phyloP scores from a whole-genome alignment of 306 rosid genomes.

The Cercis canadensis region DNA sequence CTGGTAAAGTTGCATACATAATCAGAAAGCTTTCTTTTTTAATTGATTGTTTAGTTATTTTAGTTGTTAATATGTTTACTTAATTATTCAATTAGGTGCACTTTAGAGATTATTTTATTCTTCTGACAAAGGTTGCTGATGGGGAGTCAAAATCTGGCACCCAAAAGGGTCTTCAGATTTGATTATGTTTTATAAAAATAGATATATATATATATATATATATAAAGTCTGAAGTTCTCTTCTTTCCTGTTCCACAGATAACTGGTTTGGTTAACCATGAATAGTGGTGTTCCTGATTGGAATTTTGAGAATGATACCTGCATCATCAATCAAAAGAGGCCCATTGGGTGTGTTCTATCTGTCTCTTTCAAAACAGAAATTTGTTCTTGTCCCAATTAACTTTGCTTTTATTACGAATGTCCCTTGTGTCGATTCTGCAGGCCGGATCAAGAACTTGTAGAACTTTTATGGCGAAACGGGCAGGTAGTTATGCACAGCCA shows the following conservation, averaged over 20 bases:
- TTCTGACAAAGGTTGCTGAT: conserved; percentile 10
- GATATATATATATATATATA: no score
- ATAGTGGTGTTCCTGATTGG: conserved; percentile 60
- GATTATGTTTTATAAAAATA: no score
- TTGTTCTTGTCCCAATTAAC: conserved; percentile 28
- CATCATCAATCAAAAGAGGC: conserved; percentile 59
- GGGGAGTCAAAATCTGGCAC: conserved; percentile 22
- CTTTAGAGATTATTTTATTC: conserved; percentile 33
- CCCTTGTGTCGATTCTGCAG: conserved; percentile 53
- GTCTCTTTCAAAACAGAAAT: conserved; percentile 27
- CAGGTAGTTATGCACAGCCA: conserved; percentile 81
- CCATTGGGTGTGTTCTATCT: conserved; percentile 63
- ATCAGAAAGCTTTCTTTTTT: conserved; percentile 25
- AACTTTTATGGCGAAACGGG: conserved; percentile 86
- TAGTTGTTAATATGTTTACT: conserved; percentile 24
- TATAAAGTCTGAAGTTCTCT: conserved; percentile 31
- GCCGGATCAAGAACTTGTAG: conserved; percentile 71
- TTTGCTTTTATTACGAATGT: conserved; percentile 27
- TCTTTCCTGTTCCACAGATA: conserved; percentile 47
- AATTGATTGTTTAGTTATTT: neutral
- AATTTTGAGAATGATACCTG: conserved; percentile 61
- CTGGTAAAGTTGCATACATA: conserved; percentile 41
- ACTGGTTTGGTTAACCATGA: conserved; percentile 62
- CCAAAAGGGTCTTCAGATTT: neutral
- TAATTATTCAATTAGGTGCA: conserved; percentile 30